Percentiles rank a stretch among this genome's conserved stretches.
phyloP scores from a whole-genome alignment of 768 basidiomycete species.

The Pulveroboletus ravenelii region DNA sequence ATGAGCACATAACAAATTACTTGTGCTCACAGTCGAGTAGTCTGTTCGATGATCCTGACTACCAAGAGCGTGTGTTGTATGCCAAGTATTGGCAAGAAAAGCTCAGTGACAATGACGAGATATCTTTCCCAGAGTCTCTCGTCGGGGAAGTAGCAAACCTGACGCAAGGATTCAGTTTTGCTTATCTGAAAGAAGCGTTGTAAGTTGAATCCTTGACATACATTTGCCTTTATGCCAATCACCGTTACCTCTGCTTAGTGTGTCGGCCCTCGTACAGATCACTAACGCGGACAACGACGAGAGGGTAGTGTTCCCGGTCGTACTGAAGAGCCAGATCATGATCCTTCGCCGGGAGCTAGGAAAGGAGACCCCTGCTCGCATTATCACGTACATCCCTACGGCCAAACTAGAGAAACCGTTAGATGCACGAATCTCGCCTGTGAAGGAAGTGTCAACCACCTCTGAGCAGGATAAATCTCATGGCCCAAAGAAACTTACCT shows the following conservation, averaged over 20 bases:
- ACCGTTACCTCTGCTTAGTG: conserved; percentile 36
- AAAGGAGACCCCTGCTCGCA: conserved; percentile 26
- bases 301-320: conserved; percentile 44
- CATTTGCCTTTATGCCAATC: not conserved
- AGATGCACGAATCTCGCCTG: not conserved
- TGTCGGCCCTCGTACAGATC: conserved; percentile 67
- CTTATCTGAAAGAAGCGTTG: conserved; percentile 89
- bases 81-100: conserved; percentile 79
- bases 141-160: conserved; percentile 52
- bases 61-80: conserved; percentile 62
- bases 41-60: conserved; percentile 66
- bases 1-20: not conserved
- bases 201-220: conserved; percentile 34
- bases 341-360: conserved; percentile 63
- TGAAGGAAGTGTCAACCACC: not conserved
- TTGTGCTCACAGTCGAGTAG: conserved; percentile 31
- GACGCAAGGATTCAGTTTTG: conserved; percentile 75
- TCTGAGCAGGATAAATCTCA: conserved; percentile 1
- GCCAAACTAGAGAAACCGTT: not conserved
- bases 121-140: conserved; percentile 65
- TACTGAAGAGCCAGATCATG: conserved; percentile 57
- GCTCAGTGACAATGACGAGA: conserved; percentile 53
- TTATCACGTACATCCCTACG: not conserved
- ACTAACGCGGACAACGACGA: conserved; percentile 47
- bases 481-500: not conserved